Percentiles rank a stretch among this genome's conserved stretches.
phyloP scores from a whole-genome alignment of 2,329 filamentous ascomycete genomes.

The Calonectria montana region DNA sequence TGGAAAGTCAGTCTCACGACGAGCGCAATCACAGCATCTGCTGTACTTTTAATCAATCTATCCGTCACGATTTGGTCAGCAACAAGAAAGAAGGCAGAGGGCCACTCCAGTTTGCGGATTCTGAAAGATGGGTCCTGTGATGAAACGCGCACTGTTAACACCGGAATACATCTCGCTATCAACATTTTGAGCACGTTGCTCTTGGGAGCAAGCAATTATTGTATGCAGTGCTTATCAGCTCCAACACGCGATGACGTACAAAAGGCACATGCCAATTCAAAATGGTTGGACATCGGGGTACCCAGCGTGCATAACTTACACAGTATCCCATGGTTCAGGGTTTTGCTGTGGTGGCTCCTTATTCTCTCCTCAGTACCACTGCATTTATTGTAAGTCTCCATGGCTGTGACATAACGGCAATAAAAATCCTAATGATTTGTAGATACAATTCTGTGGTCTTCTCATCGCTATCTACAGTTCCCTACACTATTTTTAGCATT shows the following conservation, averaged over 20 bases:
- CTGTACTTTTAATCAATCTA: not conserved
- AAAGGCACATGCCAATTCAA: constrained; percentile 11
- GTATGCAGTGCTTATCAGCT: constrained; percentile 48
- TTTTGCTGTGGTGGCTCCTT: constrained; percentile 4
- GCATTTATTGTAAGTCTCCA: constrained; percentile 18
- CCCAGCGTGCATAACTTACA: constrained; percentile 28
- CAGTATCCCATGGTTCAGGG: not conserved
- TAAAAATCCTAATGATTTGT: not conserved
- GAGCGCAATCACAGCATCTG: not conserved
- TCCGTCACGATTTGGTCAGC: not conserved
- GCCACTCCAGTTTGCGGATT: not conserved
- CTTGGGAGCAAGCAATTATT: constrained; percentile 46
- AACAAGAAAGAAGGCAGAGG: not conserved
- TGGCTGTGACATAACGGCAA: not conserved
- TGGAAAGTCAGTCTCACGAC: constrained; percentile 5
- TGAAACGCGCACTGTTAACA: not conserved
- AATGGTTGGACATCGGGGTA: constrained; percentile 36
- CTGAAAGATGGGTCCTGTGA: constrained; percentile 15
- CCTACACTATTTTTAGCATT: not conserved
- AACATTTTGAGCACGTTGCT: constrained; percentile 27
- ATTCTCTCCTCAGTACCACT: constrained; percentile 14
- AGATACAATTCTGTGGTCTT: constrained; percentile 28
- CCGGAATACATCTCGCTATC: constrained; percentile 20
- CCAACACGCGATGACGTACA: constrained; percentile 48
- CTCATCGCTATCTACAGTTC: not conserved